phyloP scores from a whole-genome alignment of 2,329 filamentous ascomycete genomes.

The Claviceps purpurea region DNA sequence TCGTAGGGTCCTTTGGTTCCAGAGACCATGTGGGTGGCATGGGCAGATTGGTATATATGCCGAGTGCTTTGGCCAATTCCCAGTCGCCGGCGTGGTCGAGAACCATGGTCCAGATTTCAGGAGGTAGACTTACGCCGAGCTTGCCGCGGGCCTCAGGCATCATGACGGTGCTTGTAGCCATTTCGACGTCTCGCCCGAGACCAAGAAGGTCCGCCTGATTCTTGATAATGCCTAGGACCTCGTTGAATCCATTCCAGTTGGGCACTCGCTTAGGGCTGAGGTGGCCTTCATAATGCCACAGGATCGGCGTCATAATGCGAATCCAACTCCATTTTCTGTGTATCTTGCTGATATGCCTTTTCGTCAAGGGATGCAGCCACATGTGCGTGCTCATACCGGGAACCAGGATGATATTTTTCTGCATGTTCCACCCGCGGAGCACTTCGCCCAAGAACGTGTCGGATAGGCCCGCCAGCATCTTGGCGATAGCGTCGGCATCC shows the following conservation, averaged over 20 bases:
- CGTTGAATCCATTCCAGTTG: slow-evolving; percentile 52
- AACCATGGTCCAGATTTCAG: slow-evolving; percentile 82
- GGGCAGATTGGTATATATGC: slow-evolving; percentile 65
- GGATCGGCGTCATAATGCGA: slow-evolving; percentile 62
- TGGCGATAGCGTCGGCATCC: slow-evolving; percentile 70
- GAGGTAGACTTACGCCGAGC: slow-evolving; percentile 45
- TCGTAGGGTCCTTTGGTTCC: slow-evolving; percentile 44
- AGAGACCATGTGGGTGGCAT: slow-evolving; percentile 57
- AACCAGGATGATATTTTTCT: slow-evolving; percentile 72
- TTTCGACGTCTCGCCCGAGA: slow-evolving; percentile 57
- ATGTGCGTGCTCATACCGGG: slow-evolving; percentile 81
- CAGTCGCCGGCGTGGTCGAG: slow-evolving; percentile 77
- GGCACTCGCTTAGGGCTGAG: slow-evolving; percentile 39
- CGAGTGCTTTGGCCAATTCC: slow-evolving; percentile 73
- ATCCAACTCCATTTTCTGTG: slow-evolving; percentile 80
- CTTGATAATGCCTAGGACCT: slow-evolving; percentile 60
- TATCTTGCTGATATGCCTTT: slow-evolving; percentile 75
- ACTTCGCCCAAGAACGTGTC: slow-evolving; percentile 72
- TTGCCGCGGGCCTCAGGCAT: slow-evolving; percentile 20
- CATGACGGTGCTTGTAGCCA: slow-evolving; percentile 27
- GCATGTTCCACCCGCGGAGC: slow-evolving; percentile 72
- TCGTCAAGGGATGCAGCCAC: slow-evolving; percentile 84
- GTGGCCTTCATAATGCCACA: slow-evolving; percentile 61
- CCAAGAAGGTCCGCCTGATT: slow-evolving; percentile 66
- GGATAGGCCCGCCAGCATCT: slow-evolving; percentile 75